Percentiles rank a stretch among this genome's conserved stretches.
Conservation (phyloP, 192 early-diverging fungal genomes). For the Podila epigama region DNA sequence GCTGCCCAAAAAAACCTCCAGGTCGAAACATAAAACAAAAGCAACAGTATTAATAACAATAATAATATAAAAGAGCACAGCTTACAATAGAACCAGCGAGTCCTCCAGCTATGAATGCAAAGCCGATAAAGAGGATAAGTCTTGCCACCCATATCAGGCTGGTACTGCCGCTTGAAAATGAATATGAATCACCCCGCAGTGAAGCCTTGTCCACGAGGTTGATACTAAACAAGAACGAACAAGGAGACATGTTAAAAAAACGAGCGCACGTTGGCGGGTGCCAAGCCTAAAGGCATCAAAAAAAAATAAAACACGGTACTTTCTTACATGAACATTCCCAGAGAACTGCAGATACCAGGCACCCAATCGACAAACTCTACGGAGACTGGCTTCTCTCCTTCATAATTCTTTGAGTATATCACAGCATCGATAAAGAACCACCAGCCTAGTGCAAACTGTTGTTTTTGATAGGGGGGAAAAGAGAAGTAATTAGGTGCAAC, state of each 20-base stretch:
- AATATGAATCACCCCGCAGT: constrained; percentile 54
- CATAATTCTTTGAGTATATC: constrained; percentile 43
- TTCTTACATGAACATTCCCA: constrained; percentile 68
- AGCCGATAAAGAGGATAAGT: constrained; percentile 64
- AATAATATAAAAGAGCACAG: neutral
- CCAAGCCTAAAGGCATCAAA: neutral
- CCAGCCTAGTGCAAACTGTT: constrained; percentile 66
- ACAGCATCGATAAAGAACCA: constrained; percentile 70
- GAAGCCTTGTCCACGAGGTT: constrained; percentile 61
- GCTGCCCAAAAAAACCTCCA: neutral
- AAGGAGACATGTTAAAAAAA: neutral
- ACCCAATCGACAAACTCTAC: constrained; percentile 69
- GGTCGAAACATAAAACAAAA: neutral
- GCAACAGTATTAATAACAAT: neutral
- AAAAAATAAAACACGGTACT: neutral
- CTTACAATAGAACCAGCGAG: constrained; percentile 64
- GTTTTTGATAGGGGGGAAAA: neutral
- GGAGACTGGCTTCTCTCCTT: constrained; percentile 12
- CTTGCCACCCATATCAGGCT: constrained; percentile 57
- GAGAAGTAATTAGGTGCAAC: neutral
- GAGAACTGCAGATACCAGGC: constrained; percentile 60
- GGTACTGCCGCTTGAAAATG: constrained; percentile 32
- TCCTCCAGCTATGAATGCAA: constrained; percentile 66
- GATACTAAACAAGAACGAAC: constrained; percentile 49
- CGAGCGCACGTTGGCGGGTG: neutral